Base-by-base conservation (phyloP, 805 yeast species). In the Ogataea nonfermentans region DNA sequence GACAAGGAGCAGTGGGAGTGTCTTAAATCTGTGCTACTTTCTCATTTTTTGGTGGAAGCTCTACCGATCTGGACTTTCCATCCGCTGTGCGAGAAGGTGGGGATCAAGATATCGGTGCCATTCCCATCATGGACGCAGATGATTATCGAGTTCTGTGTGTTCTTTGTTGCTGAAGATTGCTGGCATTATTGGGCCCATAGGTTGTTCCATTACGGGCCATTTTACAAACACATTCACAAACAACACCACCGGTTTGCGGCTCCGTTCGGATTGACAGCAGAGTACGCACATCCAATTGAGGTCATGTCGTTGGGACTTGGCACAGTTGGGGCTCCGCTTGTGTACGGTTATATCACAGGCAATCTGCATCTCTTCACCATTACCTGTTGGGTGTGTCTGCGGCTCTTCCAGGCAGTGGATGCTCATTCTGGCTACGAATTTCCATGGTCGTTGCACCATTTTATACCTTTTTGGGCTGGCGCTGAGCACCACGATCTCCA, bases 121-220 rank as follows among this genome's bases (percentile, higher is more conserved):
- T 76, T 76, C 63, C 81, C 82, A 7, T 45, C 68, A 1, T 54
- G 63, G 41, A 52, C 55, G 7, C 65, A 65, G 17, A 71, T 76
- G 68, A 41, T 55, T 6, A 40, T 61, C 10, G 78, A 76, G 51
- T 66, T 76, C 56, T 63, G 66, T 10, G 48, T 74, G 4, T 76
- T 76, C 53, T 76, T 76, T 47, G 63, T 74, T 15, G 63, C 71
- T 36, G 82, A 76, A 53, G 82, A 76, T 51, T 60, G 66, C 43
- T 76, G 82, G 82, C 82, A 76, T 53, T 76, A 76, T 55, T 73
- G 78, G 77, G 70, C 74, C 35, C 82, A 76, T 51, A 57, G 82
- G 42, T 61, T 73, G 26, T 75, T 76, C 57, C 82, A 76, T 48
- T 66, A 70, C 44, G 80, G 81, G 5, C 64, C 70, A 32, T 76